Evolutionary conservation across 2,329 filamentous ascomycete species (phyloP).

Genomic region (Aspergillus fijiensis): DNA sequence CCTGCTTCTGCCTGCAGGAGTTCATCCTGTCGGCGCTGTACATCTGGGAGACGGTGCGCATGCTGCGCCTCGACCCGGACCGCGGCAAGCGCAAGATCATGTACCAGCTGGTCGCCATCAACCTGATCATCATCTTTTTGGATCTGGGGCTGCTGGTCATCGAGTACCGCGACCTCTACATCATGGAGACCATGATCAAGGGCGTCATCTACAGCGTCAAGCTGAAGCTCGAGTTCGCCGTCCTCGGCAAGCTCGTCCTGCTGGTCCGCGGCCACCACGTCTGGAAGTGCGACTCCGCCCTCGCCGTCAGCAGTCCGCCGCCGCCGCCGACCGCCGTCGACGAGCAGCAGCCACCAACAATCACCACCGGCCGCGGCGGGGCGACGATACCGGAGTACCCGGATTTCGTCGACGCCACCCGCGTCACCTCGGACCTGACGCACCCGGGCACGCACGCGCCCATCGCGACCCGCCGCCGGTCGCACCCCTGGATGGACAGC

Average conservation of each 20-base stretch:
- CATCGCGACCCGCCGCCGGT: constrained; percentile 17
- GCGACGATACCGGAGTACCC: constrained; percentile 29
- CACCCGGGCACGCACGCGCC: constrained; percentile 30
- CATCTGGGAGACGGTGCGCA: constrained; percentile 54
- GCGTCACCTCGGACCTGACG: constrained; percentile 44
- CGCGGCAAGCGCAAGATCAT: constrained; percentile 47
- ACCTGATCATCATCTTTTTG: constrained; percentile 49
- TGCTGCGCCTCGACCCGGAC: constrained; percentile 49
- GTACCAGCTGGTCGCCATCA: constrained; percentile 51
- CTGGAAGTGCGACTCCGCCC: constrained; percentile 40
- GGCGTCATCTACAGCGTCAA: constrained; percentile 51
- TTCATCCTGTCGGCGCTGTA: constrained; percentile 55
- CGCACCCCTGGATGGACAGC: constrained; percentile 35
- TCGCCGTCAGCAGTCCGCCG: constrained; percentile 2
- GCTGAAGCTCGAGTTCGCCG: constrained; percentile 52
- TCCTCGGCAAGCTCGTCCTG: constrained; percentile 47
- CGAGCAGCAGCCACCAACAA: background rate
- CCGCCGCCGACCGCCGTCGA: background rate
- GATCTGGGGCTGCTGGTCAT: constrained; percentile 46
- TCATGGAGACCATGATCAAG: constrained; percentile 50
- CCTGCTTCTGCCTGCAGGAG: constrained; percentile 58
- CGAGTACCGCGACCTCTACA: constrained; percentile 47
- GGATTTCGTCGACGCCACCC: constrained; percentile 47
- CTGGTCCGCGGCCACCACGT: constrained; percentile 38
- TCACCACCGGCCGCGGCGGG: too few relatives aligned